These are phyloP conservation scores for Aspergillus sp. DNA, from an alignment of 2,329 filamentous ascomycete genomes.

Conservation along the genomic window DNA sequence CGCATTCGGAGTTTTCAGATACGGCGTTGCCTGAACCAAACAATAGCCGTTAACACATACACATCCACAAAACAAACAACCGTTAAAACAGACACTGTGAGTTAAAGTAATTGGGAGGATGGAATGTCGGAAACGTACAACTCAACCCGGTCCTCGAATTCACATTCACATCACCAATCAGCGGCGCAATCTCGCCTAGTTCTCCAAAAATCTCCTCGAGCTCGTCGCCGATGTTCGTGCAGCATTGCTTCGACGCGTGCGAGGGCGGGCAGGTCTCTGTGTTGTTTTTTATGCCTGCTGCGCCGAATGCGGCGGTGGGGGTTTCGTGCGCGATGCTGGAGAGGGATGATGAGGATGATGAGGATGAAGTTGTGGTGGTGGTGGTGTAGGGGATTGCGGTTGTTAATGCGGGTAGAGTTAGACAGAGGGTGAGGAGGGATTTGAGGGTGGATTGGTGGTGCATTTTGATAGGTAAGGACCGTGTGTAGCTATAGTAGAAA, in stretches of 20 bases:
- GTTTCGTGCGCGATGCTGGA: not conserved
- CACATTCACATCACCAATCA: slow-evolving; percentile 19
- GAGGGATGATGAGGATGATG: not conserved
- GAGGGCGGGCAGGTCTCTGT: slow-evolving; percentile 22
- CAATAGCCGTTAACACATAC: too few relatives aligned
- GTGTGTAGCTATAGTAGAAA: too few relatives aligned
- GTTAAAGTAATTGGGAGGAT: too few relatives aligned
- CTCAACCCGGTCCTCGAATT: slow-evolving; percentile 24
- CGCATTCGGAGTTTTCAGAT: too few relatives aligned
- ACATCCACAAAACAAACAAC: too few relatives aligned
- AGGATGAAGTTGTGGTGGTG: not conserved
- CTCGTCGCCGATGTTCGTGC: slow-evolving; percentile 19
- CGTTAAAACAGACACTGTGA: too few relatives aligned
- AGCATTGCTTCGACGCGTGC: slow-evolving; percentile 28
- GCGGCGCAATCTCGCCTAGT: slow-evolving; percentile 23
- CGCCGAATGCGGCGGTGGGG: slow-evolving; percentile 4
- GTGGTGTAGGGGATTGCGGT: not conserved
- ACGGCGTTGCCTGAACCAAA: too few relatives aligned
- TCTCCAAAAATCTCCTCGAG: slow-evolving; percentile 16
- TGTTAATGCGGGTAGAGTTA: slow-evolving; percentile 1
- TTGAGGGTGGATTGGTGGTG: not conserved
- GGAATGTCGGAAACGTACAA: slow-evolving; percentile 22
- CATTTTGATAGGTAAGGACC: not conserved
- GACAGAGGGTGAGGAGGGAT: not conserved
- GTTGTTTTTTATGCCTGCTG: slow-evolving; percentile 11